Base-by-base conservation (phyloP, 371 early-diverging fungal genomes). In the Mortierella sp. region DNA sequence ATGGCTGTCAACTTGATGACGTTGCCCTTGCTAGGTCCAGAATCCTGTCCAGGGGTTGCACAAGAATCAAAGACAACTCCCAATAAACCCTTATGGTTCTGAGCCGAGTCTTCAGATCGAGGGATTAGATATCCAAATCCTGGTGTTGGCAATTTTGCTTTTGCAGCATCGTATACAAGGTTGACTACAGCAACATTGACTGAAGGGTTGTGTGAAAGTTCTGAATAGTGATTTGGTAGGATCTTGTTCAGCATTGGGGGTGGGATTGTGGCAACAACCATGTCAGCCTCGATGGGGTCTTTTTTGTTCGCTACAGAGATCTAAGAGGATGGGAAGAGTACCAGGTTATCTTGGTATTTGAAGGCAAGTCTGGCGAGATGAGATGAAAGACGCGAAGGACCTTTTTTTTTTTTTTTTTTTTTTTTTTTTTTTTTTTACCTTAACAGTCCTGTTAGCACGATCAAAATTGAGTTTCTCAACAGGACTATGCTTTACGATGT, bases 61-160 rank as follows among this genome's bases (percentile, higher is more conserved):
- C 90, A 91, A 15, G 96, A 96, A 74, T 98, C 98, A 83, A 96
- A 96, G 9, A 97, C 93, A 19, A 93, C 91, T 16, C 98, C 98
- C 15, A 98, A 84, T 11, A 89, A 87, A 1, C 89, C 88, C 19
- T 81, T 76, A 12, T 82, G 62, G 19, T 86, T 84, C 19, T 84
- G 81, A 28, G 86, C 85, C 61, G 86, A 83, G 57, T 79, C 63
- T 55, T 79, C 80, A 1, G 84, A 76, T 19, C 82, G 74, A 0
- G 97, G 97, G 0, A 96, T 90, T 45, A 98, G 87, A 72, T 93
- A 96, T 0, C 98, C 98, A 83, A 98, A 98, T 0, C 97, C 98
- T 26, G 81, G 82, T 1, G 80, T 72, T 7, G 68, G 66, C 23
- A 79, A 63, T 18, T 73, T 57, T 3, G 46, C 44, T 21, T 25